Evolutionary conservation across 176 grass and related monocot species (phyloP).

Genomic region (Canna indica): DNA sequence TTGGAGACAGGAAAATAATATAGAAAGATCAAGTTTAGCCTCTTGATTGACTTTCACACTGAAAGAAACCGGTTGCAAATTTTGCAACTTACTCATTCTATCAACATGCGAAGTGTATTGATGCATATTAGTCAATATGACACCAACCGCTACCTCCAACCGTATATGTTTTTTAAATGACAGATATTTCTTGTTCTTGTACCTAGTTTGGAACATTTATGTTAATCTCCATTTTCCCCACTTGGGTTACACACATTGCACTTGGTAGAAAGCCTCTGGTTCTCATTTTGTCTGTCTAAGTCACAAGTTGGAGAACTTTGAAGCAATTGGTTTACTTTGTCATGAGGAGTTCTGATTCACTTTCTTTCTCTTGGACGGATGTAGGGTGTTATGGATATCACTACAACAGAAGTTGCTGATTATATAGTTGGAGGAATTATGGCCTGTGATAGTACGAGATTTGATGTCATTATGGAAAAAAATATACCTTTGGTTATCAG

Average conservation of each 20-base stretch:
- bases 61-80: too few species aligned
- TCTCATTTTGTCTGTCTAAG: background rate
- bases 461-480: constrained; percentile 70
- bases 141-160: too few species aligned
- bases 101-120: too few species aligned
- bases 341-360: background rate
- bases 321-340: background rate
- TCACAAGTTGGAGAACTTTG: background rate
- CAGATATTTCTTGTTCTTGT: background rate
- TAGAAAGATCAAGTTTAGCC: too few species aligned
- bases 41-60: too few species aligned
- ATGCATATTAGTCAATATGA: too few species aligned
- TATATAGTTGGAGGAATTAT: constrained; percentile 84
- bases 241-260: background rate
- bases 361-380: constrained; percentile 25
- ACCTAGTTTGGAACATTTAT: background rate
- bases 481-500: constrained; percentile 84
- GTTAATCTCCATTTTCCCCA: background rate
- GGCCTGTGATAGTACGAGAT: constrained; percentile 67
- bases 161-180: background rate
- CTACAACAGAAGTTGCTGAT: constrained; percentile 93
- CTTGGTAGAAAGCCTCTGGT: background rate
- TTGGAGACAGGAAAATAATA: too few species aligned
- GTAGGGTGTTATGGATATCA: constrained; percentile 84
- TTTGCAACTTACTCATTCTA: too few species aligned